Evolutionary conservation across 306 rosid species (phyloP).

Genomic region (Citrullus colocynthis): DNA sequence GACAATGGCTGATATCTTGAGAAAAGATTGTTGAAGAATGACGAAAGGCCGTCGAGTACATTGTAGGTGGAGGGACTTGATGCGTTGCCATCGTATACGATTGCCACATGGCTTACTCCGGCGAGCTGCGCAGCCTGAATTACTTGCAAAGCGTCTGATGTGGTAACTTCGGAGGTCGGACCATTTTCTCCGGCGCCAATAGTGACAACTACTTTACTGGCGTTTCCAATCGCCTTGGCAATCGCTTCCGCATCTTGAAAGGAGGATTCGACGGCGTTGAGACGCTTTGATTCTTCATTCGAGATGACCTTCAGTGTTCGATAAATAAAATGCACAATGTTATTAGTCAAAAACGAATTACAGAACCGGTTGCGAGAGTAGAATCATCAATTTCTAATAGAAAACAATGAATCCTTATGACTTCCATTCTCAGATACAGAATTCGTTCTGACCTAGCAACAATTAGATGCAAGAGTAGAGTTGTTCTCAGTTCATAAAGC

Average conservation of each 20-base stretch:
- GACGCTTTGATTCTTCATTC: slow-evolving; percentile 71
- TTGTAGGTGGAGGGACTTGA: slow-evolving; percentile 48
- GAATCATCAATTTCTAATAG: background rate
- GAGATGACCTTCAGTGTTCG: slow-evolving; percentile 53
- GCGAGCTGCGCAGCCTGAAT: slow-evolving; percentile 79
- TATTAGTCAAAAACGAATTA: background rate
- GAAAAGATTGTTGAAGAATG: slow-evolving; percentile 71
- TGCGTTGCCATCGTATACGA: slow-evolving; percentile 43
- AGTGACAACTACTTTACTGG: slow-evolving; percentile 89
- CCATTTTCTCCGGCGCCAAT: slow-evolving; percentile 71
- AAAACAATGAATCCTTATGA: background rate
- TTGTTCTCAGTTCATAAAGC: background rate
- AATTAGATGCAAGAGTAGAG: background rate
- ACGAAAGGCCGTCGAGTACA: slow-evolving; percentile 74
- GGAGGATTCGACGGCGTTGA: slow-evolving; percentile 69
- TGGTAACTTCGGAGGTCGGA: slow-evolving; percentile 49
- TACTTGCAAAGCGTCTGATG: slow-evolving; percentile 61
- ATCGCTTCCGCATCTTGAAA: slow-evolving; percentile 60
- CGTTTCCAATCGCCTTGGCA: slow-evolving; percentile 93
- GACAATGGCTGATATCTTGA: slow-evolving; percentile 48
- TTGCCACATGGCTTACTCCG: slow-evolving; percentile 79
- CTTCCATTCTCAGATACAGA: background rate
- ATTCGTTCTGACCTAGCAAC: slow-evolving; percentile 16
- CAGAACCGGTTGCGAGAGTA: background rate
- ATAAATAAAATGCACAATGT: background rate